phyloP scores from a whole-genome alignment of 2,329 filamentous ascomycete species.

The Nemania abortiva region DNA sequence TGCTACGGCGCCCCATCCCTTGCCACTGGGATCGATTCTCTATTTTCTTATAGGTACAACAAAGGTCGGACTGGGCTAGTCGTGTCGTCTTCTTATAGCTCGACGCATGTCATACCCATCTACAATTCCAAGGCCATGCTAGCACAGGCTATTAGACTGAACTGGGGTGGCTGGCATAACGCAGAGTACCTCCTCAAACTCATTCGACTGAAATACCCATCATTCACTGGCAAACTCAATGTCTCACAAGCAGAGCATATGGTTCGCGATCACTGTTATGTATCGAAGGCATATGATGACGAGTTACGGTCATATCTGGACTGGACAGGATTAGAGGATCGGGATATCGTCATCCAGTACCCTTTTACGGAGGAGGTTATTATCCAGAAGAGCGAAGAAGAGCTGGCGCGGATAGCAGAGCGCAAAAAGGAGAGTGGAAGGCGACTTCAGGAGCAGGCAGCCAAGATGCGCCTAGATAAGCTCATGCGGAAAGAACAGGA shows the following conservation, averaged over 20 bases:
- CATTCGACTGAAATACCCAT: constrained; percentile 89
- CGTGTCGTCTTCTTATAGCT: constrained; percentile 90
- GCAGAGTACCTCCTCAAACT: constrained; percentile 93
- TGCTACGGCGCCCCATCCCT: constrained; percentile 92
- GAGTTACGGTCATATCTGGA: constrained; percentile 85
- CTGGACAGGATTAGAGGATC: constrained; percentile 90
- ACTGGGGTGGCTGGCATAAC: constrained; percentile 93
- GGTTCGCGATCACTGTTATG: constrained; percentile 88
- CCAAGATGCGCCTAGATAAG: constrained; percentile 96
- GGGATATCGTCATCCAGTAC: constrained; percentile 90
- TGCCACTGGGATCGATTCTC: constrained; percentile 93
- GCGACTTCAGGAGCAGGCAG: constrained; percentile 92
- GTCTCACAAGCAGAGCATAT: constrained; percentile 88
- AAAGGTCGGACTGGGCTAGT: constrained; percentile 88
- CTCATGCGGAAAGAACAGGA: constrained; percentile 96
- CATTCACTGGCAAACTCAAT: constrained; percentile 87
- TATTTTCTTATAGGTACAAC: constrained; percentile 96
- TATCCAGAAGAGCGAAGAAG: constrained; percentile 92
- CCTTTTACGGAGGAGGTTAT: constrained; percentile 93
- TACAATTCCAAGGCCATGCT: constrained; percentile 87
- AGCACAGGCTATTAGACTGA: constrained; percentile 86
- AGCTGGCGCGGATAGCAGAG: constrained; percentile 89
- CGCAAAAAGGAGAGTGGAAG: constrained; percentile 94
- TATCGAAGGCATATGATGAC: constrained; percentile 84
- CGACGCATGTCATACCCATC: constrained; percentile 95